Base-by-base conservation (phyloP, 1,284 basidiomycete genomes). In the Apiotrichum veenhuisii region DNA sequence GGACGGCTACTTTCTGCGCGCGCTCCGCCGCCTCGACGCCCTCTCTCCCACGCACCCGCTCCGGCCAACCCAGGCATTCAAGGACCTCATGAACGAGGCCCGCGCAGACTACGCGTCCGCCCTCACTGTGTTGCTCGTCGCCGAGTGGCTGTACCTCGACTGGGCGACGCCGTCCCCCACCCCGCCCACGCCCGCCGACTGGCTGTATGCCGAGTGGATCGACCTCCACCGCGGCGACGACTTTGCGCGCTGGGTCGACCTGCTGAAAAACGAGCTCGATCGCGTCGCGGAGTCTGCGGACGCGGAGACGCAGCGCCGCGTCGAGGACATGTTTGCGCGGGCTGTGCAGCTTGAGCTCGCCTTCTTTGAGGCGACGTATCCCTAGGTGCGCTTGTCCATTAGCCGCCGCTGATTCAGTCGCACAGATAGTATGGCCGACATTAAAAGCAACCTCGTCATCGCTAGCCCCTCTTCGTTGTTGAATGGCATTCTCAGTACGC, bases 101-200 rank as follows among this genome's bases (percentile, higher is more conserved):
- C 52, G 54, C 20, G 33, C 26, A n/a, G 37, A 30, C 26, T 62
- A 62, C 33, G 51, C 48, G 4, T 27, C 42, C 18, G 54, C 57
- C 5, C 57, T 62, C 40, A 38, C 40, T 5, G 54, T 58, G 17
- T 52, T 62, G 5, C 61, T 62, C n/a, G 61, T 62, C 27, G 61
- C 61, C 36, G 61, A 62, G 52, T 62, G 61, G 61, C 51, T 62
- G 22, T 62, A 62, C 52, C 57, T 59, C 52, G 61, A 62, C 57
- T 62, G 61, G 61, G 60, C 54, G 25, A 58, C 48, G 18, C 37
- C 37, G 34, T 0, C 11, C 23, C 41, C 40, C 17, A 1, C 23
- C 1, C 26, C 17, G 9, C 5, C 44, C 5, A 36, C 27, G 8
- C 61, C 61, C 2, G 12, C 22, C 0, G 52, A 62, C 51, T 62